These are phyloP conservation scores for Arabidopsis arenosa DNA, from an alignment of 345 rosid species.

Conservation along the genomic window DNA sequence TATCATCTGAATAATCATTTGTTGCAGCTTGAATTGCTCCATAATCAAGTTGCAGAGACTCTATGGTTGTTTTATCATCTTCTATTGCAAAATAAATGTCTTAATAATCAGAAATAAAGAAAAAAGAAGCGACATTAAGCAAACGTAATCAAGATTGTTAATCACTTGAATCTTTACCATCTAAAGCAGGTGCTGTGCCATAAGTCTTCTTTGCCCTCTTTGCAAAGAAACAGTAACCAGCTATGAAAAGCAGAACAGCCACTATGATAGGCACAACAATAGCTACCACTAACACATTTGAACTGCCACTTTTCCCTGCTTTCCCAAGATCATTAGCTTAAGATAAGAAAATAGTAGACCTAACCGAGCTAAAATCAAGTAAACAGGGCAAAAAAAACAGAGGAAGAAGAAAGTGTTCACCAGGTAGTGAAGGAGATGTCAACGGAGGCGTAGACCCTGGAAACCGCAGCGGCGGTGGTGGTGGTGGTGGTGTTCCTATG, in stretches of 20 bases:
- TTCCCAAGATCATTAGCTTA: background rate
- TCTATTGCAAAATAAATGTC: constrained; percentile 30
- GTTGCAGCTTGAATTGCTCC: constrained; percentile 51
- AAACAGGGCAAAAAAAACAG: background rate
- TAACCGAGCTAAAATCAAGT: too few species aligned
- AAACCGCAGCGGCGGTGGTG: background rate
- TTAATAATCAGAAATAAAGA: background rate
- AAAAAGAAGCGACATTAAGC: too few species aligned
- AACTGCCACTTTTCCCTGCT: constrained; percentile 42
- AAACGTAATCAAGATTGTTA: too few species aligned
- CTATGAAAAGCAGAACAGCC: constrained; percentile 30
- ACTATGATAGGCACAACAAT: constrained; percentile 42
- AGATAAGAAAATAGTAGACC: background rate
- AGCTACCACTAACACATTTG: constrained; percentile 39
- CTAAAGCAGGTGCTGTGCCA: too few species aligned
- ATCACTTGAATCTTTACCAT: too few species aligned
- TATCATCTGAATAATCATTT: constrained; percentile 45
- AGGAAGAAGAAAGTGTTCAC: background rate
- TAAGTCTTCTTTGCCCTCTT: constrained; percentile 41
- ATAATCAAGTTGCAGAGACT: constrained; percentile 52
- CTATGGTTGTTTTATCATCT: constrained; percentile 40
- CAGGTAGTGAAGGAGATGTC: background rate
- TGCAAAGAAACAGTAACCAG: constrained; percentile 41
- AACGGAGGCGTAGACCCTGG: background rate
- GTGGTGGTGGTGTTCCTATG: background rate